Base-by-base conservation (phyloP, 495 filamentous ascomycete species). In the Jackrogersella multiformis region DNA sequence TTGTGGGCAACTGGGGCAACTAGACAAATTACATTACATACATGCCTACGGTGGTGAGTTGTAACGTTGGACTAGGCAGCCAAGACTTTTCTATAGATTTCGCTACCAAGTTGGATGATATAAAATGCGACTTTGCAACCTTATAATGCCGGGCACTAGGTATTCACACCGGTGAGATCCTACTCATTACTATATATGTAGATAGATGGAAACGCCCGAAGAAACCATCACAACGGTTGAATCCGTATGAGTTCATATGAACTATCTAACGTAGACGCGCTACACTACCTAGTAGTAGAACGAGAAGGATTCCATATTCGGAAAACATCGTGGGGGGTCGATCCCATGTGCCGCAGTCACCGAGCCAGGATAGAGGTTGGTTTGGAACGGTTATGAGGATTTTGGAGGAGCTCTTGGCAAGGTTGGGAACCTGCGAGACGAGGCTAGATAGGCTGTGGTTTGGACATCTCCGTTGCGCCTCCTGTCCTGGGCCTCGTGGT, bases 251-350 rank as follows among this genome's bases (percentile, higher is more conserved):
- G 35, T 26, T 24, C 10, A 26, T n/a, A 46, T 12, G 13, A 30
- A 16, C 13, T 35, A 44, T n/a, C n/a, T n/a, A n/a, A n/a, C n/a
- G n/a, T 21, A 36, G 13, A 30, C 45, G 44, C 8, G 26, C 38
- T n/a, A n/a, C n/a, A n/a, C n/a, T n/a, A n/a, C 10, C 36, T 41
- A 24, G 34, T 45, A 20, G 49, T n/a, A 35, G 18, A 48, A 49
- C 61, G 67, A 70, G 32, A 61, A 44, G 67, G 34, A 70, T 66
- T 45, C 61, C 62, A 45, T 53, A 65, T 61, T 30, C 10, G 56
- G 61, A 30, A 23, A 32, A 34, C n/a, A 32, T 36, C 51, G 67
- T 69, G 56, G 61, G 67, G 59, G 66, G 64, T 36, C n/a, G 18
- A 35, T 51, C 51, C 39, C 36, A 57, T 39, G 28, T 39, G 51